These are phyloP conservation scores for Alternaria atra DNA, from an alignment of 2,329 filamentous ascomycete species.

Conservation along the genomic window DNA sequence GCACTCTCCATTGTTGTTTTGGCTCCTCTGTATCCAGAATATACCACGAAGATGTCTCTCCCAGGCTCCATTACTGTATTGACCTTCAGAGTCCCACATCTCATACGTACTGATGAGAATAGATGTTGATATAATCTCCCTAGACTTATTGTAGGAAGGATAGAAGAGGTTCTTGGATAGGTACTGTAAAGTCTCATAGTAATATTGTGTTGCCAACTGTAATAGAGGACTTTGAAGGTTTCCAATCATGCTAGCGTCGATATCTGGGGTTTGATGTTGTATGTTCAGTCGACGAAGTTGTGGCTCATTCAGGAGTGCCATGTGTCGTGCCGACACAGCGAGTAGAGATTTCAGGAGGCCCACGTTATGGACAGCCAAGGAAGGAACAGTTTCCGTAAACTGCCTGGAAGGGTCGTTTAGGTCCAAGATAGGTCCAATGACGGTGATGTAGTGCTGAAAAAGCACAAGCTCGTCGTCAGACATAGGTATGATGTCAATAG, in stretches of 20 bases:
- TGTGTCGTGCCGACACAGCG: conserved; percentile 64
- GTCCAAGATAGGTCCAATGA: conserved; percentile 54
- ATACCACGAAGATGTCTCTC: conserved; percentile 70
- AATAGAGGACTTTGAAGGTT: conserved; percentile 41
- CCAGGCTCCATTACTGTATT: conserved; percentile 60
- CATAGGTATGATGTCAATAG: conserved; percentile 34
- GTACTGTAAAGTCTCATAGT: conserved; percentile 70
- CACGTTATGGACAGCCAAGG: conserved; percentile 60
- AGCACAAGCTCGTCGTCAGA: conserved; percentile 51
- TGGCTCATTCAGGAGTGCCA: conserved; percentile 52
- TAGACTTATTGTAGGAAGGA: conserved; percentile 65
- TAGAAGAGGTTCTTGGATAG: conserved; percentile 68
- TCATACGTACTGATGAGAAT: conserved; percentile 71
- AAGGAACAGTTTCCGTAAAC: conserved; percentile 45
- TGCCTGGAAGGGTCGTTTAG: conserved; percentile 55
- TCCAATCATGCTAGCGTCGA: conserved; percentile 17
- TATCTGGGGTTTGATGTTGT: conserved; percentile 34
- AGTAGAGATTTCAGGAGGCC: conserved; percentile 67
- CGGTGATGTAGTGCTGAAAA: conserved; percentile 52
- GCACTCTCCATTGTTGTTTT: conserved; percentile 67
- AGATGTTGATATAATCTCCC: conserved; percentile 67
- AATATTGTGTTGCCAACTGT: conserved; percentile 61
- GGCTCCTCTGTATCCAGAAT: conserved; percentile 72
- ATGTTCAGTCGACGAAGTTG: conserved; percentile 37
- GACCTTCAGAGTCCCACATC: conserved; percentile 68